Percentiles rank a stretch among this genome's conserved stretches.
These are phyloP conservation scores for Zostera marina DNA, from an alignment of 116 monocot species.

Conservation along the genomic window DNA sequence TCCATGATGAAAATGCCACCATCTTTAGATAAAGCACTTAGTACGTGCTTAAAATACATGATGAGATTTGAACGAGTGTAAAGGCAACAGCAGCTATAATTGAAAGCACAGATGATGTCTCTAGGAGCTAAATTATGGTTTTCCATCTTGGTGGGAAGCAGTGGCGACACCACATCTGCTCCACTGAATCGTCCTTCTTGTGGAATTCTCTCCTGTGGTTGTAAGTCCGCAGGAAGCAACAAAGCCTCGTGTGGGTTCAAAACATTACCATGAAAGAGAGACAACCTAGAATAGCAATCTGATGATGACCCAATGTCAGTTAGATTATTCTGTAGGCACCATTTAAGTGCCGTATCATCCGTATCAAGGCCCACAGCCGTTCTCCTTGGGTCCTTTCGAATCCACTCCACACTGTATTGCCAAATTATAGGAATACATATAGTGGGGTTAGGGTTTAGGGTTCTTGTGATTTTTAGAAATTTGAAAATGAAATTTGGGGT, in stretches of 20 bases:
- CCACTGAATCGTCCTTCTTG: not conserved
- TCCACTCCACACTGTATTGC: conserved; percentile 57
- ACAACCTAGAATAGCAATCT: conserved; percentile 60
- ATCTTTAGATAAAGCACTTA: conserved; percentile 36
- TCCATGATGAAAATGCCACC: conserved; percentile 98
- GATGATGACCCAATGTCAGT: conserved; percentile 28
- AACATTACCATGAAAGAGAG: conserved; percentile 89
- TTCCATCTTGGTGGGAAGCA: not conserved
- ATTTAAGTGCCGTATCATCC: conserved; percentile 68
- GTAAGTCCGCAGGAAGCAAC: not conserved
- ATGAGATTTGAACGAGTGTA: conserved; percentile 58
- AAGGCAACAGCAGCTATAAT: conserved; percentile 98
- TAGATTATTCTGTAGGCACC: conserved; percentile 76
- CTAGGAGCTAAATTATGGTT: conserved; percentile 27
- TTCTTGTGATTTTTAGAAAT: too few relatives aligned
- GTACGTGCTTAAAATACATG: conserved; percentile 64
- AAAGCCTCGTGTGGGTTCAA: conserved; percentile 34
- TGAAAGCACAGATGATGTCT: conserved; percentile 93
- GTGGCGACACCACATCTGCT: too few relatives aligned
- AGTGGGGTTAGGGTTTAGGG: too few relatives aligned
- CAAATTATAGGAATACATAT: not conserved
- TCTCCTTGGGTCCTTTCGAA: conserved; percentile 54
- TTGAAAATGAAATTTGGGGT: too few relatives aligned
- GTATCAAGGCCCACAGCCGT: conserved; percentile 83
- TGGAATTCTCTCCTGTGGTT: too few relatives aligned